Evolutionary conservation across 352 stramenopile genomes (phyloP), one percentile per base, ranked within the genome.

Genomic region (Elongisporangium undulatum): DNA sequence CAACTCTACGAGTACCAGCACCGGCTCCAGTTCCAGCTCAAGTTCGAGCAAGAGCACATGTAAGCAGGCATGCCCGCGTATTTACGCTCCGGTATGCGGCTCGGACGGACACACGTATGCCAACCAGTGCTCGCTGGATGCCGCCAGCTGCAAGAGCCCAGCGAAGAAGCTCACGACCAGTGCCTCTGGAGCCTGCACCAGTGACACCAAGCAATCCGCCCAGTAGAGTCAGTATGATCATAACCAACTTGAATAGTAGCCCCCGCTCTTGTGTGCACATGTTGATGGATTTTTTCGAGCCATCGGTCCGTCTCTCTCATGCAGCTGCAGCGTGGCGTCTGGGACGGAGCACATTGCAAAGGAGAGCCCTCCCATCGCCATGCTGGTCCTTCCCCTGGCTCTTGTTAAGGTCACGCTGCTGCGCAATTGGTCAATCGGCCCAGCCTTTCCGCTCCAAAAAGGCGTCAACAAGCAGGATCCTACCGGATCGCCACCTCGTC

Each of bases 31-130:
- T 13, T 15, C 29, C 24, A 34, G 24, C 24, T 34, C 24, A 9
- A 41, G 29, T 41, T 4, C 29, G 5, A 41, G 8, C 29, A 34
- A 34, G 26, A 41, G 5, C 29, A 13, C 4, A 4, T 41, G 29
- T 9, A 41, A 41, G 29, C 29, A 41, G 29, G 29, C 29, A 9
- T 41, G 29, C 9, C 29, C 29, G 8, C 29, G 29, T 41, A 41
- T 41, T 41, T 41, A 50, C 3, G 49, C 38, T 20, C 64, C 64
- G 1, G 45, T 73, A 7, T 77, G 69, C 21, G 69, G 63, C 19
- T 65, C 63, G n/a, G 49, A 77, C 56, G 50, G 53, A 39, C 26
- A 62, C 48, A 73, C 63, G 19, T 77, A 75, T 34, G 23, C 39
- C 26, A 77, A 70, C 55, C 23, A 61, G 10, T 77, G 69, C 51